A percentile compares a stretch with the other conserved stretches of the same genome.
phyloP scores from a whole-genome alignment of 306 rosid species.

The Sesbania bispinosa region DNA sequence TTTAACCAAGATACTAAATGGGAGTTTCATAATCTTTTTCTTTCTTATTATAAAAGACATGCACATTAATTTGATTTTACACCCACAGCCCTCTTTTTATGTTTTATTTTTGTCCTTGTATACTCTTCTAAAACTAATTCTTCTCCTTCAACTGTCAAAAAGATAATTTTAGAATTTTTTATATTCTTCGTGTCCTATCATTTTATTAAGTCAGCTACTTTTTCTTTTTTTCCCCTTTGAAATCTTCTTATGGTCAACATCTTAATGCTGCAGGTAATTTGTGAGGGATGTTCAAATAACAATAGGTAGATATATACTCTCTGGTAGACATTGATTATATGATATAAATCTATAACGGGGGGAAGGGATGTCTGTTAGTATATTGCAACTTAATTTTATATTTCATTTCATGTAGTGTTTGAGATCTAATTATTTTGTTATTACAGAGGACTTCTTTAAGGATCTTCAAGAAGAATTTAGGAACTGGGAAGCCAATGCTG shows the following conservation, averaged over 20 bases:
- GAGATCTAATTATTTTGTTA: conserved; percentile 30
- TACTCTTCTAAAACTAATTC: neutral
- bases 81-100: neutral
- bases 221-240: neutral
- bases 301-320: conserved; percentile 87
- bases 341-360: no score
- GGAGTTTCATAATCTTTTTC: neutral
- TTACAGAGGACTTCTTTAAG: conserved; percentile 75
- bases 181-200: conserved; percentile 21
- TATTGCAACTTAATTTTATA: conserved; percentile 5
- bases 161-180: neutral
- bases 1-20: neutral
- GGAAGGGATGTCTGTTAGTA: no score
- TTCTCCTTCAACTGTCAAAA: neutral
- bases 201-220: conserved; percentile 10
- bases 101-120: neutral
- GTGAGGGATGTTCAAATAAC: conserved; percentile 94
- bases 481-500: conserved; percentile 86
- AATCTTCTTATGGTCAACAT: conserved; percentile 56
- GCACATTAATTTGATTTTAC: neutral
- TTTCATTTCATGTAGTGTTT: conserved; percentile 14
- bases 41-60: neutral
- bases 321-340: conserved; percentile 52
- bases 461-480: conserved; percentile 87
- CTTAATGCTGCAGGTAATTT: conserved; percentile 86